Base-by-base conservation (phyloP, 345 rosid genomes). In the Dimocarpus longan region DNA sequence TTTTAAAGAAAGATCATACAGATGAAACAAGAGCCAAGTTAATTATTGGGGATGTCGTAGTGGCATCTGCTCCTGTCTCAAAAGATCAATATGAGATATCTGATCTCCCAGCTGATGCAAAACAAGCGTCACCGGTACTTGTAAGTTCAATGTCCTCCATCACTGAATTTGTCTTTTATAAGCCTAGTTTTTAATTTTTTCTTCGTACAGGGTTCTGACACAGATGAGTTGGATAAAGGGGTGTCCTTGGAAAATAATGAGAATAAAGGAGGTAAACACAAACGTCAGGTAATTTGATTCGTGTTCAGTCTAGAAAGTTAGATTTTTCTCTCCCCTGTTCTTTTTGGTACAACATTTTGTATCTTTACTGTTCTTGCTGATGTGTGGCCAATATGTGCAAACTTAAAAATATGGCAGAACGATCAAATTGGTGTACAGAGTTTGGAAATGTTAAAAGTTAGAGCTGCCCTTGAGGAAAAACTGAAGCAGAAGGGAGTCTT, bases 391-490 rank as follows among this genome's bases (percentile, higher is more conserved):
- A 88, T 59, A 19, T 40, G 74, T 77, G 70, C 8, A 78, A 22
- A 70, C 21, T 10, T 32, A 15, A 68, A 59, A 75, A 74, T 78
- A 66, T 84, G 76, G 85, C 91, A 91, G 98, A 86, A 71, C 57
- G 87, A 85, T 81, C 86, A 86, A 76, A 89, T 90, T 83, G 91
- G 89, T 83, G 65, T 85, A 19, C 92, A 92, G 80, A 93, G 98
- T 87, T 83, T 78, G 87, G 89, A 94, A 85, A 95, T 95, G 98
- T 74, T 95, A 66, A 89, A 88, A 81, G 85, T 92, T 37, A 88
- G 99, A 88, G 98, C 98, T 56, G 91, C 90, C 22, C 91, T 95
- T 54, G 97, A 92, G 75, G 93, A 91, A 83, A 95, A 90, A 75
- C 73, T 93, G 84, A 95, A 87, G 87, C 87, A 85, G 84, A 91